These are phyloP conservation scores for Bullera alba DNA, from an alignment of 768 basidiomycete species.

Conservation along the genomic window DNA sequence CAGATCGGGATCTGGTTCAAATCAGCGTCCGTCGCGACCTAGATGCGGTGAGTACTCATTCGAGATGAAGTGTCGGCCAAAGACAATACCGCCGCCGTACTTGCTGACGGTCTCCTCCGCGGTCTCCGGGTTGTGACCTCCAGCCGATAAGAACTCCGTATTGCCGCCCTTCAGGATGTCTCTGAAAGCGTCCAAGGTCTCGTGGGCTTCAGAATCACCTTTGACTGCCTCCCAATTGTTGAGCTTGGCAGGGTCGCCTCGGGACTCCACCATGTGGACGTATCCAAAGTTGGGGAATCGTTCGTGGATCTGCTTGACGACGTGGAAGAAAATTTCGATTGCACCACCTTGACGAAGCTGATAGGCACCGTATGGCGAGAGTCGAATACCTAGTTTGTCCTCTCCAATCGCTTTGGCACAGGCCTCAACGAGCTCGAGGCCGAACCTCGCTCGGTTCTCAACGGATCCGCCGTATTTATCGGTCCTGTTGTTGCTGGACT, in stretches of 20 bases:
- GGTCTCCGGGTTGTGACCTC: conserved; percentile 14
- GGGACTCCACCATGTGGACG: conserved; percentile 19
- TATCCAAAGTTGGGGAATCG: conserved; percentile 14
- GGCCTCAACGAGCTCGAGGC: conserved; percentile 54
- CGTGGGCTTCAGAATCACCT: conserved; percentile 7
- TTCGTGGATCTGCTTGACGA: conserved; percentile 10
- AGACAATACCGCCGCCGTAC: conserved; percentile 10
- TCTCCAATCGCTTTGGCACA: conserved; percentile 54
- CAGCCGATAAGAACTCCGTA: conserved; percentile 16
- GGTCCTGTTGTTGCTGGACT: conserved; percentile 54
- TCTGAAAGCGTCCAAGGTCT: conserved; percentile 4
- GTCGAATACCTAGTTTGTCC: conserved; percentile 53
- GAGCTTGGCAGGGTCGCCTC: conserved; percentile 17
- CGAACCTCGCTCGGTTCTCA: conserved; percentile 57
- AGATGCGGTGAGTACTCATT: too few species aligned
- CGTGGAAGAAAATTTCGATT: neutral
- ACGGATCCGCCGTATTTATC: conserved; percentile 66
- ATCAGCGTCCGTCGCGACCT: neutral
- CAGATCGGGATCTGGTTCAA: conserved; percentile 15
- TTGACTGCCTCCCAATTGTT: conserved; percentile 7
- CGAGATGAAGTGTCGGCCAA: conserved; percentile 19
- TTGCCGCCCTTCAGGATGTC: conserved; percentile 9
- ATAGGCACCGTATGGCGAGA: conserved; percentile 58
- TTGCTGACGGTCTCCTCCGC: conserved; percentile 10
- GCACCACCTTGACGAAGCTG: conserved; percentile 42